These are phyloP conservation scores for Aspergillus glaucus DNA, from an alignment of 2,329 filamentous ascomycete genomes.

Conservation along the genomic window DNA sequence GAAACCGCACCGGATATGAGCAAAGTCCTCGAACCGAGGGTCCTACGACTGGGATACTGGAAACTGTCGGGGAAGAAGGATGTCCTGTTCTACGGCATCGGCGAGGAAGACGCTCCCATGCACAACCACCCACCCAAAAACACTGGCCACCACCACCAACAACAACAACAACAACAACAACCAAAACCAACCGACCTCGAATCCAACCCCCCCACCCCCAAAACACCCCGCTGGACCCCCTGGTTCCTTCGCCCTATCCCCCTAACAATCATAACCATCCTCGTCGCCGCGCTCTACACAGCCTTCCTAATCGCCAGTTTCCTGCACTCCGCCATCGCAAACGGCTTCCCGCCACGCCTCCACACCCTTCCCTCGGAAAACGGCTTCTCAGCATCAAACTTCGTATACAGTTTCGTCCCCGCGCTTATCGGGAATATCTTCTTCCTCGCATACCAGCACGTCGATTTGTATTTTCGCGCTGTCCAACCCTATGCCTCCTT, in stretches of 20 bases:
- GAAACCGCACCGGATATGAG: constrained; percentile 49
- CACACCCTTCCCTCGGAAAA: constrained; percentile 52
- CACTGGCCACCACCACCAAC: constrained; percentile 30
- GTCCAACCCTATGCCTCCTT: constrained; percentile 54
- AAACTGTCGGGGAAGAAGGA: constrained; percentile 55
- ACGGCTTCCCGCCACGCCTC: constrained; percentile 67
- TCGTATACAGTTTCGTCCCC: constrained; percentile 68
- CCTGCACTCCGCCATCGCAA: constrained; percentile 57
- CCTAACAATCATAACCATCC: constrained; percentile 52
- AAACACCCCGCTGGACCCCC: constrained; percentile 61
- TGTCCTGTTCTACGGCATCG: constrained; percentile 72
- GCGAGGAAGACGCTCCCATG: constrained; percentile 52
- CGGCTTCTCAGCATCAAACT: constrained; percentile 81
- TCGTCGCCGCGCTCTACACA: constrained; percentile 56
- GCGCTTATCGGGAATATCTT: constrained; percentile 52
- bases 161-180: constrained; percentile 21
- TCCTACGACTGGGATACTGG: constrained; percentile 83
- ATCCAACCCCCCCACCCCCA: constrained; percentile 29
- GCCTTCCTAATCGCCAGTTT: constrained; percentile 75
- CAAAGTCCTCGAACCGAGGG: constrained; percentile 50
- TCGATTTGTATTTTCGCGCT: constrained; percentile 56
- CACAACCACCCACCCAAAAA: constrained; percentile 17
- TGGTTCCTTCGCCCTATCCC: constrained; percentile 64
- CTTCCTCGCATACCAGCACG: constrained; percentile 53
- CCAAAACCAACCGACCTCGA: constrained; percentile 26